Evolutionary conservation across 768 basidiomycete genomes (phyloP).

Genomic region (Panellus pusillus): DNA sequence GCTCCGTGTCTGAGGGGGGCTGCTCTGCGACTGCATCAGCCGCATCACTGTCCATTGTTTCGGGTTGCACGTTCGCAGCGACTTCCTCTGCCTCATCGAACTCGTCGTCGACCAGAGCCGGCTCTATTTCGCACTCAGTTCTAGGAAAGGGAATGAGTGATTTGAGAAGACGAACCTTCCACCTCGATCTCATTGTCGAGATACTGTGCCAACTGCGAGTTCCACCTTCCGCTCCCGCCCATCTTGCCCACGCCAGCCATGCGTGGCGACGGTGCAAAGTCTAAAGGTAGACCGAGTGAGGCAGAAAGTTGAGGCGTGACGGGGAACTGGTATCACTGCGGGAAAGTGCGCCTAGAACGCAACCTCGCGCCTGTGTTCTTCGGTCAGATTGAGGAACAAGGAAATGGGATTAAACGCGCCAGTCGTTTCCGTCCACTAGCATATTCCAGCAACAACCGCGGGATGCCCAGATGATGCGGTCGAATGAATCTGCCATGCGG

Average conservation of each 20-base stretch:
- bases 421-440: conserved; percentile 69
- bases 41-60: background rate
- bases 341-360: conserved; percentile 70
- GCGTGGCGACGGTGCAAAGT: conserved; percentile 14
- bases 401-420: conserved; percentile 42
- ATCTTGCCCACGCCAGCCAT: too few species aligned
- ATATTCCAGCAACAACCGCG: conserved; percentile 75
- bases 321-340: conserved; percentile 58
- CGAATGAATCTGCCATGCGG: conserved; percentile 69
- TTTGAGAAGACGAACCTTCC: background rate
- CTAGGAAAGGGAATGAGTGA: background rate
- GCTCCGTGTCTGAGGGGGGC: conserved; percentile 34
- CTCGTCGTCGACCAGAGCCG: background rate
- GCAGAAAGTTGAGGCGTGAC: conserved; percentile 65
- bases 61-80: background rate
- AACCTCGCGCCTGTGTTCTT: conserved; percentile 57
- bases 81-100: too few species aligned
- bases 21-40: background rate
- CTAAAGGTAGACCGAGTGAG: conserved; percentile 49
- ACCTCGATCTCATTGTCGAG: conserved; percentile 5
- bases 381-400: background rate
- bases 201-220: conserved; percentile 14
- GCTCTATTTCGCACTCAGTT: background rate
- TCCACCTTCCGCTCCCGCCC: background rate
- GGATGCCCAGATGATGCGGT: conserved; percentile 77